Evolutionary conservation across 192 early-diverging fungal genomes (phyloP).

Genomic region (Pilobolus umbonatus): DNA sequence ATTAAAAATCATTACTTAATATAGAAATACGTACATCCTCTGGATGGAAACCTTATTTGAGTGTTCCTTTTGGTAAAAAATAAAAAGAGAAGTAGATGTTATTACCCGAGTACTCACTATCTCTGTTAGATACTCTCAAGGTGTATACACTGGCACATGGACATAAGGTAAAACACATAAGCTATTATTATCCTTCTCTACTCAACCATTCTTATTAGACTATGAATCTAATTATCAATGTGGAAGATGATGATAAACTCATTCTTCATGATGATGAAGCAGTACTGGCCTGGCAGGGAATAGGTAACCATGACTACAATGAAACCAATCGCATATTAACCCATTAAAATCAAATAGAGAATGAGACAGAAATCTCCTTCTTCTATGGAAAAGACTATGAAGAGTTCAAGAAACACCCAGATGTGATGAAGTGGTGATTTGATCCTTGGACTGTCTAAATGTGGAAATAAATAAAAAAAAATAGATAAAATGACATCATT

Average conservation of each 20-base stretch:
- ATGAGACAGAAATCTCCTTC: conserved; percentile 83
- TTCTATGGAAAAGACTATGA: conserved; percentile 73
- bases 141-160: conserved; percentile 71
- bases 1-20: not conserved
- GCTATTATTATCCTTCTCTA: conserved; percentile 12
- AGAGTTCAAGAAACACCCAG: conserved; percentile 67
- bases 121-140: conserved; percentile 64
- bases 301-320: conserved; percentile 46
- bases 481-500: too few relatives aligned
- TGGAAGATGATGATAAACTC: conserved; percentile 64
- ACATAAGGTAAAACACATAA: conserved; percentile 49
- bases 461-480: too few relatives aligned
- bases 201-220: conserved; percentile 45
- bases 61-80: conserved; percentile 57
- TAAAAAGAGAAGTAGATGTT: not conserved
- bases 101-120: not conserved
- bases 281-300: conserved; percentile 46
- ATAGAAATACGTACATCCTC: conserved; percentile 55
- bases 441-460: too few relatives aligned
- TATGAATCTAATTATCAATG: conserved; percentile 83
- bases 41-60: conserved; percentile 68
- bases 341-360: conserved; percentile 38
- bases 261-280: conserved; percentile 56
- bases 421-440: conserved; percentile 74
- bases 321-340: conserved; percentile 2